A percentile compares a stretch with the other conserved stretches of the same genome.
These are phyloP conservation scores for Claviceps fusiformis DNA, from an alignment of 2,329 filamentous ascomycete species.

Conservation along the genomic window DNA sequence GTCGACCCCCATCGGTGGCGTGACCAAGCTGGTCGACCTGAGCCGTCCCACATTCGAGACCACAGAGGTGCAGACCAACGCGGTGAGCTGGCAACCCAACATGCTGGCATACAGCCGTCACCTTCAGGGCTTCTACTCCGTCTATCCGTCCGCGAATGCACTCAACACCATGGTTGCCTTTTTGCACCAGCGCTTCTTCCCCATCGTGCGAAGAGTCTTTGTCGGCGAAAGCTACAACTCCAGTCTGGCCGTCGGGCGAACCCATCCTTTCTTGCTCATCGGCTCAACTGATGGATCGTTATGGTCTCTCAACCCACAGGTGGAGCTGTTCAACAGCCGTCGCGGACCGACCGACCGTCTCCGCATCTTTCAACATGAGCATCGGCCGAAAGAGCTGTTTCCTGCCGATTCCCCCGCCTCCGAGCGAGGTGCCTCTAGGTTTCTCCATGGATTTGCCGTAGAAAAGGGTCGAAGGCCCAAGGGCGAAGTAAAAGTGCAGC, in stretches of 20 bases:
- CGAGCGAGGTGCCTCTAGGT: conserved; percentile 33
- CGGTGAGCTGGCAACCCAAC: conserved; percentile 38
- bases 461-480: conserved; percentile 36
- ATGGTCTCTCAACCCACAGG: conserved; percentile 29
- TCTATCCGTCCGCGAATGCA: conserved; percentile 38
- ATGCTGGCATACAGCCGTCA: conserved; percentile 42
- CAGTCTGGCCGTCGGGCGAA: conserved; percentile 33
- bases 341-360: conserved; percentile 22
- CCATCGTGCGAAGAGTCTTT: conserved; percentile 37
- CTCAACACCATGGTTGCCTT: conserved; percentile 40
- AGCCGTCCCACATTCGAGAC: conserved; percentile 36
- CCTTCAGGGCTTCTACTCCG: conserved; percentile 38
- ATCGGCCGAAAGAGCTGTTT: conserved; percentile 23
- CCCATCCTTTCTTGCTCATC: conserved; percentile 39
- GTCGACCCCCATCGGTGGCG: conserved; percentile 40
- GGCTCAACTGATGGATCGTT: conserved; percentile 41
- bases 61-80: conserved; percentile 37
- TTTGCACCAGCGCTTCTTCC: conserved; percentile 37
- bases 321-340: conserved; percentile 22
- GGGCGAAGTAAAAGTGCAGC: conserved; percentile 24
- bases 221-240: conserved; percentile 36
- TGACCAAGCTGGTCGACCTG: conserved; percentile 38
- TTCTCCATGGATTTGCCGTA: conserved; percentile 36
- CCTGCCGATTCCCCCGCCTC: conserved; percentile 14
- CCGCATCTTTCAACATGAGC: conserved; percentile 40